phyloP scores from a whole-genome alignment of 768 basidiomycete genomes.

The Phylloporus arenicola region DNA sequence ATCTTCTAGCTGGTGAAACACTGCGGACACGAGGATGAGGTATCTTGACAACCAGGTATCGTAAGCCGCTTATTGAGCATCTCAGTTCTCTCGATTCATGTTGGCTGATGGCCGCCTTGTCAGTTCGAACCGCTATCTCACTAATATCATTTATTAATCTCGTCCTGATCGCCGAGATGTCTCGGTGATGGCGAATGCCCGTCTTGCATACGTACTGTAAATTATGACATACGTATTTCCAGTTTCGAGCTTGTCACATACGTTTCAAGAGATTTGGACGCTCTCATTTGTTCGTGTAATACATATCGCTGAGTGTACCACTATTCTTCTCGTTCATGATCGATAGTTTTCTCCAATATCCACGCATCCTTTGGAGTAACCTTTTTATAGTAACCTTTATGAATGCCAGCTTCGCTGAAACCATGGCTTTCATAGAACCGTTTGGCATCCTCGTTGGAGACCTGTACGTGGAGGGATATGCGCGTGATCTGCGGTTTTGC shows the following conservation, averaged over 20 bases:
- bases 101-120: conserved; percentile 18
- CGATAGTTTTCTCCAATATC: conserved; percentile 66
- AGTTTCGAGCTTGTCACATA: conserved; percentile 13
- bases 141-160: conserved; percentile 22
- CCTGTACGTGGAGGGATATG: conserved; percentile 83
- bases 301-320: conserved; percentile 19
- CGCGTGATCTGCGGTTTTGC: conserved; percentile 58
- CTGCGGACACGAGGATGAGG: conserved; percentile 65
- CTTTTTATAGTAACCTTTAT: conserved; percentile 85
- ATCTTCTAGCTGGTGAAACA: conserved; percentile 61
- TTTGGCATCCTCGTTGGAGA: conserved; percentile 73
- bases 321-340: conserved; percentile 25
- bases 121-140: conserved; percentile 21
- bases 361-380: conserved; percentile 81
- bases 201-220: conserved; percentile 26
- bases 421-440: conserved; percentile 81
- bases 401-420: conserved; percentile 61
- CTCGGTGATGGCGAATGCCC: conserved; percentile 13
- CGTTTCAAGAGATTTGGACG: not conserved
- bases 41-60: conserved; percentile 20
- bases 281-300: conserved; percentile 17
- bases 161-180: conserved; percentile 14
- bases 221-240: conserved; percentile 24
- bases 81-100: conserved; percentile 12
- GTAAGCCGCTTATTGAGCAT: conserved; percentile 12